A percentile compares a stretch with the other conserved stretches of the same genome.
Conservation (phyloP, 352 stramenopile genomes). For the Aphanomyces stellatus region DNA sequence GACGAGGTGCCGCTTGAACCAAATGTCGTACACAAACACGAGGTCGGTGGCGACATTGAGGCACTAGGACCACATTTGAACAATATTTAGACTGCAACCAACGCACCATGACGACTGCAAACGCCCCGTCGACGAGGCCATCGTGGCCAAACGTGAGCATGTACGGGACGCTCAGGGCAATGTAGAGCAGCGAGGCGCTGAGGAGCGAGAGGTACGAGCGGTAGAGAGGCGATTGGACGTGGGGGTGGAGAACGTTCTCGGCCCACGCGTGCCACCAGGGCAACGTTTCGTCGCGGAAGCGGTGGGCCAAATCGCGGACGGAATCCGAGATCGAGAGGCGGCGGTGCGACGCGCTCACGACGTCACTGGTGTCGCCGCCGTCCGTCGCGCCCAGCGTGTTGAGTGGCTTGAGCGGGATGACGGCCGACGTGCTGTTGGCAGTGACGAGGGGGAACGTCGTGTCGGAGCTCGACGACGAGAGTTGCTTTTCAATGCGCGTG, state of each 20-base stretch:
- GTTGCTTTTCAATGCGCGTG: neutral
- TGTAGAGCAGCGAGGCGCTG: slow-evolving; percentile 28
- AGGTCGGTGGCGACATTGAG: slow-evolving; percentile 9
- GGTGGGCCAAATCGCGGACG: neutral
- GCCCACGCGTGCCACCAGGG: neutral
- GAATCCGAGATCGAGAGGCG: neutral
- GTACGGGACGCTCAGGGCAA: slow-evolving; percentile 48
- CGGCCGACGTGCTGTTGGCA: no score
- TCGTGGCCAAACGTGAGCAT: slow-evolving; percentile 65
- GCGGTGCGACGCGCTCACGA: neutral
- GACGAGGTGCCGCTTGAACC: slow-evolving; percentile 16
- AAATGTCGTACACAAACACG: slow-evolving; percentile 18
- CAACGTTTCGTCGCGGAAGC: neutral
- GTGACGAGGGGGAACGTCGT: neutral
- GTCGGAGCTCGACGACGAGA: neutral
- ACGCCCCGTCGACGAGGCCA: slow-evolving; percentile 25
- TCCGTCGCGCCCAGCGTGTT: no score
- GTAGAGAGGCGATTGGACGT: slow-evolving; percentile 17
- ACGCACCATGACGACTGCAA: slow-evolving; percentile 33
- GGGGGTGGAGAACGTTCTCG: neutral
- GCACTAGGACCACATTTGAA: slow-evolving; percentile 22
- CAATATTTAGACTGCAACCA: slow-evolving; percentile 19
- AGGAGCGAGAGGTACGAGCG: slow-evolving; percentile 5
- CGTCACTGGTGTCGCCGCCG: neutral
- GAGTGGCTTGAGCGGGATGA: no score